These are phyloP conservation scores for Dryas drummondii DNA, from an alignment of 306 rosid genomes.

Conservation along the genomic window DNA sequence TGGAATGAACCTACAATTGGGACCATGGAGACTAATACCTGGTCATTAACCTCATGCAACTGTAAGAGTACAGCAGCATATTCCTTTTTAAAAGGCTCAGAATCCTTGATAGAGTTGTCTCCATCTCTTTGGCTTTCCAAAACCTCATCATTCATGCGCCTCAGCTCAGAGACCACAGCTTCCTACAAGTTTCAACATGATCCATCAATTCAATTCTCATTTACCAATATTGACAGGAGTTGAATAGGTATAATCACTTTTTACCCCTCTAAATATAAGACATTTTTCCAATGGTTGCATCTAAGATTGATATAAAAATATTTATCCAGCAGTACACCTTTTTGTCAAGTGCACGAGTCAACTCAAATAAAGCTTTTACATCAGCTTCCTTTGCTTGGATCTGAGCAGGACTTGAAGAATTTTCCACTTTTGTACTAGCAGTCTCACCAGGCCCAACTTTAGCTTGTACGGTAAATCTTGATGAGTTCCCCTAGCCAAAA, in stretches of 20 bases:
- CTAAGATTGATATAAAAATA: slow-evolving; percentile 12
- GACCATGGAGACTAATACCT: slow-evolving; percentile 50
- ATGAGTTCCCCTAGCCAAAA: slow-evolving; percentile 39
- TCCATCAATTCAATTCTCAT: slow-evolving; percentile 32
- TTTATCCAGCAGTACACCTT: slow-evolving; percentile 47
- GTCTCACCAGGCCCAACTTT: slow-evolving; percentile 48
- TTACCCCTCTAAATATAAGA: not conserved
- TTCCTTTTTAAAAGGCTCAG: slow-evolving; percentile 76
- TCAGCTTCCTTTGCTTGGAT: slow-evolving; percentile 76
- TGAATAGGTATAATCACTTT: not conserved
- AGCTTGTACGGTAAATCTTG: slow-evolving; percentile 44
- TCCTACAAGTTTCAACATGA: slow-evolving; percentile 56
- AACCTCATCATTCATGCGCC: slow-evolving; percentile 71
- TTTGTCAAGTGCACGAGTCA: slow-evolving; percentile 79
- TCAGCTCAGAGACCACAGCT: slow-evolving; percentile 75
- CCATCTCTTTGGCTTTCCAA: slow-evolving; percentile 62
- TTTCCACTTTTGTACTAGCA: slow-evolving; percentile 42
- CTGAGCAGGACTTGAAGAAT: slow-evolving; percentile 48
- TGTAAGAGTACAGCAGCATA: slow-evolving; percentile 81
- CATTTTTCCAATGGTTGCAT: not conserved
- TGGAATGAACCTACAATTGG: slow-evolving; percentile 19
- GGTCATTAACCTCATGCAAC: slow-evolving; percentile 74
- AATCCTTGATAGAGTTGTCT: slow-evolving; percentile 61
- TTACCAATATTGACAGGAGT: slow-evolving; percentile 17
- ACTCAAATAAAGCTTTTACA: slow-evolving; percentile 67